A percentile compares a stretch with the other conserved stretches of the same genome.
phyloP scores from a whole-genome alignment of 768 basidiomycete genomes.

The Tricholoma matsutake region DNA sequence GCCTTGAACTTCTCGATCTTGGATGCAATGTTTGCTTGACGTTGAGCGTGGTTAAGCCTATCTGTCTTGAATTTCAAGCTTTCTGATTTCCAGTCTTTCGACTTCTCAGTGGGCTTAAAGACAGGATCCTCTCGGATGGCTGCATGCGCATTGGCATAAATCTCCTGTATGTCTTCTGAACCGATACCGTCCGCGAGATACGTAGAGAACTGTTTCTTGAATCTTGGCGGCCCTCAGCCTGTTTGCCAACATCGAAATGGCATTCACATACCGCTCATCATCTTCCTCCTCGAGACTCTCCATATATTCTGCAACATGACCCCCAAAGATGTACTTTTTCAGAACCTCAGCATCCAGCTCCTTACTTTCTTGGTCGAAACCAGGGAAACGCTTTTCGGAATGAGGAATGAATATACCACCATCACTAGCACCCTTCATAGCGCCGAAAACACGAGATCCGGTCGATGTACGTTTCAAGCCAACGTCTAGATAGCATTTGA shows the following conservation, averaged over 20 bases:
- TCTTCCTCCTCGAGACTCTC: conserved; percentile 99
- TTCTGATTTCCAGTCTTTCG: conserved; percentile 90
- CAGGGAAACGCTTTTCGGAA: conserved; percentile 97
- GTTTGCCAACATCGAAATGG: background rate
- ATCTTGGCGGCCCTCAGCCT: conserved; percentile 41
- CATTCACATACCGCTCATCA: conserved; percentile 73
- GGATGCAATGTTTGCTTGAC: conserved; percentile 73
- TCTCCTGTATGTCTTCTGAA: conserved; percentile 96
- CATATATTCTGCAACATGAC: conserved; percentile 99
- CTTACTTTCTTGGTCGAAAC: conserved; percentile 92
- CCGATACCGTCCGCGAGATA: conserved; percentile 96
- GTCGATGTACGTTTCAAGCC: conserved; percentile 98
- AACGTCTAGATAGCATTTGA: conserved; percentile 98
- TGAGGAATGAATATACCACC: conserved; percentile 98
- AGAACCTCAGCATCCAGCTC: conserved; percentile 89
- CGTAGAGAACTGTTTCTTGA: conserved; percentile 95
- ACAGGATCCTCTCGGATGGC: conserved; percentile 94
- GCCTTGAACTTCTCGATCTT: conserved; percentile 92
- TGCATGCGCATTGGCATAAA: conserved; percentile 89
- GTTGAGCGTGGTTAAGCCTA: conserved; percentile 75
- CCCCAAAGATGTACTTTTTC: conserved; percentile 97
- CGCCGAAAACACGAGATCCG: conserved; percentile 95
- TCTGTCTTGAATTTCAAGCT: conserved; percentile 61
- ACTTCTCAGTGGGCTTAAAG: conserved; percentile 88
- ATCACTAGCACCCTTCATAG: conserved; percentile 97